Evolutionary conservation across 2,329 filamentous ascomycete genomes (phyloP).

Genomic region (Phialemoniopsis sp.): DNA sequence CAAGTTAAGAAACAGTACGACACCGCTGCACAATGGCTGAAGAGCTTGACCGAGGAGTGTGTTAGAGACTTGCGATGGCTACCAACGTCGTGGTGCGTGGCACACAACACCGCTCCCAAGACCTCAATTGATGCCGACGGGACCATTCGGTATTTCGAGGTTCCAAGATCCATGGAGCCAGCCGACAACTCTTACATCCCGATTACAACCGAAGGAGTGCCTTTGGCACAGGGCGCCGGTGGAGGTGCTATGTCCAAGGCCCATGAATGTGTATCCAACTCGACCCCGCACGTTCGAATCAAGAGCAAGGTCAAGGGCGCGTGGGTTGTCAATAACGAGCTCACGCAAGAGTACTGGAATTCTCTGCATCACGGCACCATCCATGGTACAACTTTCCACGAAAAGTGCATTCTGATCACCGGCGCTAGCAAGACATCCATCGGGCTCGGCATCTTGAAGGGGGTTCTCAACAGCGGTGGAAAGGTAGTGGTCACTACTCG

Average conservation of each 20-base stretch:
- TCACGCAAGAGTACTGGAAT: background rate
- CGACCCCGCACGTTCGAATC: background rate
- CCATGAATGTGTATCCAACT: too few relatives aligned
- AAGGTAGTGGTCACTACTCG: slow-evolving; percentile 1
- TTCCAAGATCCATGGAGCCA: too few relatives aligned
- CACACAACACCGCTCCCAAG: background rate
- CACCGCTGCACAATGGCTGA: too few relatives aligned
- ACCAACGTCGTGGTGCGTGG: too few relatives aligned
- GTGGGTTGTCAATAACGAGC: background rate
- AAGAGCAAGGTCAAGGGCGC: background rate
- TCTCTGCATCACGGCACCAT: background rate
- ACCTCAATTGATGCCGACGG: background rate
- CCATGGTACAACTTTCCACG: background rate
- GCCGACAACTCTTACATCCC: too few relatives aligned
- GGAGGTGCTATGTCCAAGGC: too few relatives aligned
- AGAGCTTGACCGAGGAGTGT: too few relatives aligned
- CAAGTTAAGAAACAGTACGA: too few relatives aligned
- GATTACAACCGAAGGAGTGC: too few relatives aligned
- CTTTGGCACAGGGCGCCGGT: too few relatives aligned
- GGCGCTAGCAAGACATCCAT: slow-evolving; percentile 3
- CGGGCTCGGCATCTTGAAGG: background rate
- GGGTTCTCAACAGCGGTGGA: slow-evolving; percentile 1
- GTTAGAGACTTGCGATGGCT: too few relatives aligned
- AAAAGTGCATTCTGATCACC: slow-evolving; percentile 2
- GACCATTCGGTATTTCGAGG: too few relatives aligned